A percentile compares a stretch with the other conserved stretches of the same genome.
phyloP scores from a whole-genome alignment of 352 stramenopile species.

The Blastocystis sp. region DNA sequence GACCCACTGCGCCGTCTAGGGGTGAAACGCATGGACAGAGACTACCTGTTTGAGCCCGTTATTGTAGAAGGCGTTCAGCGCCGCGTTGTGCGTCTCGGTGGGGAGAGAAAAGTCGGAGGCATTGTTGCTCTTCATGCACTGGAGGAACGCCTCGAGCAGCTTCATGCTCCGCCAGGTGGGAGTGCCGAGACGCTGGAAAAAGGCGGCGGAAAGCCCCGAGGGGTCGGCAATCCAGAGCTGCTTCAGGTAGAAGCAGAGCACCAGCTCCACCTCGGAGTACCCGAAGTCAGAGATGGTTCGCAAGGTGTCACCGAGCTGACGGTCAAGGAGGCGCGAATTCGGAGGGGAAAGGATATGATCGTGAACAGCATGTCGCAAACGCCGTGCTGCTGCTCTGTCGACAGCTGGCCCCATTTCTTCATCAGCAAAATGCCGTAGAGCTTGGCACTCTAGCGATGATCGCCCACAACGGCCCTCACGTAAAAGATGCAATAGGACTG shows the following conservation, averaged over 20 bases:
- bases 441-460: constrained; percentile 47
- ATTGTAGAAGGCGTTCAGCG: constrained; percentile 2
- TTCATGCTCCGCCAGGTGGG: constrained; percentile 54
- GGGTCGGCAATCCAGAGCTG: constrained; percentile 29
- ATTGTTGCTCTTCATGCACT: constrained; percentile 49
- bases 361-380: constrained; percentile 50
- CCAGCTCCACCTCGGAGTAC: constrained; percentile 58
- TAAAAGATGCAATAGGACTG: constrained; percentile 66
- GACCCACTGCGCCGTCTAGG: constrained; percentile 29
- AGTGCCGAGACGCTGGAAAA: constrained; percentile 10
- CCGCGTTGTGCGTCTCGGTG: constrained; percentile 10
- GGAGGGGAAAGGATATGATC: constrained; percentile 36
- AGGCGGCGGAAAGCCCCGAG: neutral
- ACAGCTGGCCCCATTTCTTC: constrained; percentile 21
- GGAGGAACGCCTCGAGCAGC: constrained; percentile 12
- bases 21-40: neutral
- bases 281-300: constrained; percentile 63
- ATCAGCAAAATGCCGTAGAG: constrained; percentile 48
- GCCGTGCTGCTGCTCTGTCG: neutral
- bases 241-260: constrained; percentile 35
- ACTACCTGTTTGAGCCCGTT: constrained; percentile 29
- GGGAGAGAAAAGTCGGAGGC: neutral
- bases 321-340: constrained; percentile 13
- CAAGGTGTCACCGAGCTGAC: neutral
- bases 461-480: neutral